These are phyloP conservation scores for Xylaria sp. DNA, from an alignment of 2,329 filamentous ascomycete species.

Conservation along the genomic window DNA sequence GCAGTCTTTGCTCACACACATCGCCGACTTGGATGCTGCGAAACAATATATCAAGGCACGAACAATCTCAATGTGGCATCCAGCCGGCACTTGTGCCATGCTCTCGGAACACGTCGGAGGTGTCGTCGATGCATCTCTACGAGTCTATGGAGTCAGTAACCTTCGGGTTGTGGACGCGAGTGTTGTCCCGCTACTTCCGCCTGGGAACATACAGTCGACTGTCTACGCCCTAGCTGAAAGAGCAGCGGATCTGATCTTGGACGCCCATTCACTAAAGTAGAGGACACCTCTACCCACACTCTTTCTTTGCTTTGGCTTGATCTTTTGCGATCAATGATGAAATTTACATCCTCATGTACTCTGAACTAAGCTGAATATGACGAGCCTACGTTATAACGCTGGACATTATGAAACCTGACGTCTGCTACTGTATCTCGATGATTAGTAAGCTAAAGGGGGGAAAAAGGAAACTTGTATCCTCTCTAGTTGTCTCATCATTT, in stretches of 20 bases:
- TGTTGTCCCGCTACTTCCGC: conserved; percentile 35
- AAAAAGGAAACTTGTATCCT: too few species aligned
- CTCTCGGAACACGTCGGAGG: conserved; percentile 29
- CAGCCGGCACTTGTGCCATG: conserved; percentile 56
- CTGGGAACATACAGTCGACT: conserved; percentile 35
- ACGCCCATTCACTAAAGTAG: conserved; percentile 12
- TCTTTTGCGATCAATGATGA: too few species aligned
- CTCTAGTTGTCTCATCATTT: too few species aligned
- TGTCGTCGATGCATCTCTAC: conserved; percentile 32
- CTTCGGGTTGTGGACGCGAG: conserved; percentile 39
- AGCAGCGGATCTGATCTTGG: conserved; percentile 37
- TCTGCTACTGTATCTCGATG: background rate
- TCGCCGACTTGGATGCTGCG: conserved; percentile 44
- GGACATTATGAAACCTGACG: too few species aligned
- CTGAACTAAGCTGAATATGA: too few species aligned
- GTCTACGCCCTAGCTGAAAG: conserved; percentile 39
- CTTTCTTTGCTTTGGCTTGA: background rate
- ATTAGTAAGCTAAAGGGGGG: background rate
- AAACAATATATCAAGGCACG: conserved; percentile 48
- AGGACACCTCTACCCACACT: background rate
- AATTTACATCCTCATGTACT: too few species aligned
- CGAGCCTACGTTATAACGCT: too few species aligned
- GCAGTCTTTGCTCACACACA: conserved; percentile 40
- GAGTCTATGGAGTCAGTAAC: conserved; percentile 33
- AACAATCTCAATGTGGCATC: conserved; percentile 56